Conservation (phyloP, 108 stramenopile genomes). For the Cyclostephanos tholiformis region DNA sequence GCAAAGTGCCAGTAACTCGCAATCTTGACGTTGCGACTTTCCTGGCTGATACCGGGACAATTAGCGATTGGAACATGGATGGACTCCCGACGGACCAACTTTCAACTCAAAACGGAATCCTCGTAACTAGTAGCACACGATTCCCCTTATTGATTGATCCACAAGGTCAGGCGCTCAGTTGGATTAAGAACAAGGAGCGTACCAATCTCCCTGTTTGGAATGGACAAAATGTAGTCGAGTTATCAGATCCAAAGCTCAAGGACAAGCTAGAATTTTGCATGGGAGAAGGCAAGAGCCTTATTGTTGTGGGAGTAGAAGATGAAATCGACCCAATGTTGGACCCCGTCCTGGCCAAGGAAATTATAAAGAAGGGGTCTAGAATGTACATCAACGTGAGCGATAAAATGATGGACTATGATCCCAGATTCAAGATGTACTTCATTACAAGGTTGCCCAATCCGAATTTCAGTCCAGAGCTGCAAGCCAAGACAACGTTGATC, state of each 20-base stretch:
- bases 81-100: constrained; percentile 90
- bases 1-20: constrained; percentile 78
- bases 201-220: constrained; percentile 74
- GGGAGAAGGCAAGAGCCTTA: constrained; percentile 84
- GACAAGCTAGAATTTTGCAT: constrained; percentile 90
- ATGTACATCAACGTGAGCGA: constrained; percentile 83
- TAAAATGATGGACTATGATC: constrained; percentile 90
- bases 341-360: constrained; percentile 89
- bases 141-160: constrained; percentile 91
- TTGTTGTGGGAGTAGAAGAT: constrained; percentile 88
- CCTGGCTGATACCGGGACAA: constrained; percentile 85
- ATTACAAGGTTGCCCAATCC: constrained; percentile 92
- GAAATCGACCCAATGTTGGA: constrained; percentile 93
- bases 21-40: constrained; percentile 84
- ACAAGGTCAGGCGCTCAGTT: constrained; percentile 89
- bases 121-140: constrained; percentile 87
- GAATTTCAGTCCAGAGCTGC: constrained; percentile 88
- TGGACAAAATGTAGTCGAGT: constrained; percentile 53
- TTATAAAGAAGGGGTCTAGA: constrained; percentile 80
- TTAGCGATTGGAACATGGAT: constrained; percentile 91
- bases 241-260: constrained; percentile 81
- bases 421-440: constrained; percentile 85
- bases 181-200: constrained; percentile 85
- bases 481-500: constrained; percentile 93
- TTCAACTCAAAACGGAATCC: constrained; percentile 90